Percentiles rank a stretch among this genome's conserved stretches.
These are phyloP conservation scores for Astrocystis sublimbata DNA, from an alignment of 495 filamentous ascomycete species.

Conservation along the genomic window DNA sequence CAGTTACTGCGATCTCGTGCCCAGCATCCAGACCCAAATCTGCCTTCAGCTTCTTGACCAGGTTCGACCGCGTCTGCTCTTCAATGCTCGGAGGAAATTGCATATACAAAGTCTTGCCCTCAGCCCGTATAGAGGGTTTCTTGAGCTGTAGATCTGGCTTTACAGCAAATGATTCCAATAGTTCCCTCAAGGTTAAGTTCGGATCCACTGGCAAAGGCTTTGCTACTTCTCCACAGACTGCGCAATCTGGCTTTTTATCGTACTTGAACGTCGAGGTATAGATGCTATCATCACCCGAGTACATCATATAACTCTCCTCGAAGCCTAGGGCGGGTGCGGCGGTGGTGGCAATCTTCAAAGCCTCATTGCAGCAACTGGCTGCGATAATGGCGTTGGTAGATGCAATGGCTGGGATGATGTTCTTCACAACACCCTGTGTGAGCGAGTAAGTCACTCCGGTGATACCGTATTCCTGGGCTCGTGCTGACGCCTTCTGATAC, in stretches of 20 bases:
- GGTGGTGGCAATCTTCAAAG: slow-evolving; percentile 85
- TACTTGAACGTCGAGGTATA: slow-evolving; percentile 98
- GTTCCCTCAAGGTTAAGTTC: slow-evolving; percentile 73
- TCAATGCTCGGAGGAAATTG: slow-evolving; percentile 78
- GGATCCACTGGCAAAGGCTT: slow-evolving; percentile 70
- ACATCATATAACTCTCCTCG: slow-evolving; percentile 96
- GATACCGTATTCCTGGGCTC: slow-evolving; percentile 88
- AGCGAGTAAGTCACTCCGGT: slow-evolving; percentile 91
- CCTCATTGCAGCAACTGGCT: slow-evolving; percentile 93
- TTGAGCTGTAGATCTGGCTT: slow-evolving; percentile 84
- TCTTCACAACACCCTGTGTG: slow-evolving; percentile 97
- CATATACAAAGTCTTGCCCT: slow-evolving; percentile 84
- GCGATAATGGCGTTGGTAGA: slow-evolving; percentile 97
- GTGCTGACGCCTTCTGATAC: slow-evolving; percentile 77
- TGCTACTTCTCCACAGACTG: slow-evolving; percentile 85
- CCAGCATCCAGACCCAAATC: slow-evolving; percentile 53
- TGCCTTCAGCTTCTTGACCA: slow-evolving; percentile 64
- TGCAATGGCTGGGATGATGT: slow-evolving; percentile 98
- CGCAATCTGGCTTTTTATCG: slow-evolving; percentile 88
- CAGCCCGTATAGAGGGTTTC: slow-evolving; percentile 83
- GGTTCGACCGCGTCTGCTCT: slow-evolving; percentile 76
- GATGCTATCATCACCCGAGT: slow-evolving; percentile 89
- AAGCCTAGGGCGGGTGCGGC: slow-evolving; percentile 71
- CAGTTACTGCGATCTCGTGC: slow-evolving; percentile 71
- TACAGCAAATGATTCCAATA: slow-evolving; percentile 81